These are phyloP conservation scores for Geotrichum australiense DNA, from an alignment of 1,139 yeast species.

Conservation along the genomic window DNA sequence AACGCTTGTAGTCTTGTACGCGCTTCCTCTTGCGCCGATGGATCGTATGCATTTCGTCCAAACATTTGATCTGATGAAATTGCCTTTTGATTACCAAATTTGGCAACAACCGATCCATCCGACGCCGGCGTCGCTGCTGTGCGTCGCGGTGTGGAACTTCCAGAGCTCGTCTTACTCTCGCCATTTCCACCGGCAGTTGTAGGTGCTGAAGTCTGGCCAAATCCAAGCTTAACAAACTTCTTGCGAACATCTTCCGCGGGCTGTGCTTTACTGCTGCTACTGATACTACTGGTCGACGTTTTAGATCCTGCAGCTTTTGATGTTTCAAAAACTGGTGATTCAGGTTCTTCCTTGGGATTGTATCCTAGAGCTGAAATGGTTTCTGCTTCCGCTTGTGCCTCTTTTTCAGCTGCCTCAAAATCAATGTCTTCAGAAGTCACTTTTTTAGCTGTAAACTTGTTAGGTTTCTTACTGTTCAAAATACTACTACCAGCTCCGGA, in stretches of 20 bases:
- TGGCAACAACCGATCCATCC: slow-evolving; percentile 38
- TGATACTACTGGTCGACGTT: slow-evolving; percentile 12
- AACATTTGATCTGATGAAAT: slow-evolving; percentile 93
- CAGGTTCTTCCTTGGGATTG: slow-evolving; percentile 45
- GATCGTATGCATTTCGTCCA: slow-evolving; percentile 82
- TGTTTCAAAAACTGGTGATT: slow-evolving; percentile 23
- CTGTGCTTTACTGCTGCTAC: slow-evolving; percentile 16
- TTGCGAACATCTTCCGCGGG: slow-evolving; percentile 17
- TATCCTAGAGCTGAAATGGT: slow-evolving; percentile 68
- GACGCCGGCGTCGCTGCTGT: slow-evolving; percentile 33
- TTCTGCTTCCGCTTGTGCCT: slow-evolving; percentile 77
- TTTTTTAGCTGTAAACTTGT: slow-evolving; percentile 38
- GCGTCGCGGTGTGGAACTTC: slow-evolving; percentile 11
- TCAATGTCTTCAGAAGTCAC: slow-evolving; percentile 61
- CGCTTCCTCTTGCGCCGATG: slow-evolving; percentile 73
- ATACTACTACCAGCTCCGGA: slow-evolving; percentile 22
- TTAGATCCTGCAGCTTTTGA: slow-evolving; percentile 30
- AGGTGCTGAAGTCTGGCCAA: slow-evolving; percentile 31
- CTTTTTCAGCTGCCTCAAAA: slow-evolving; percentile 84
- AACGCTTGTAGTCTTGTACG: slow-evolving; percentile 67
- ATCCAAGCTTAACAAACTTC: slow-evolving; percentile 32
- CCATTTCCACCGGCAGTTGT: slow-evolving; percentile 9
- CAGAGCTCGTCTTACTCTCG: background rate
- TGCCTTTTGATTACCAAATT: slow-evolving; percentile 85
- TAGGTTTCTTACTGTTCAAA: slow-evolving; percentile 31